These are phyloP conservation scores for Cydonia oblonga DNA, from an alignment of 331 rosid genomes.

Conservation along the genomic window DNA sequence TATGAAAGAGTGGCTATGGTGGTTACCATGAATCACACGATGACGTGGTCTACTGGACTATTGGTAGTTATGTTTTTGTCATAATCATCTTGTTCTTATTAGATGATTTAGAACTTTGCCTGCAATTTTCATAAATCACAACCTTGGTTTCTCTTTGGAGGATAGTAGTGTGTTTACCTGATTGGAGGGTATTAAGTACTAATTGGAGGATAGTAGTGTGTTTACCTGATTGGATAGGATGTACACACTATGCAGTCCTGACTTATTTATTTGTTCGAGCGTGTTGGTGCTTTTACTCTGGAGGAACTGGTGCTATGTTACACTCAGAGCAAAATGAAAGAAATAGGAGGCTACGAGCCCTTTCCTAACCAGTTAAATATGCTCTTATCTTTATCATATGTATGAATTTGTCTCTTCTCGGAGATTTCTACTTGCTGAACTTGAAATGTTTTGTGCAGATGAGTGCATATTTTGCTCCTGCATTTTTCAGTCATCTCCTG, in stretches of 20 bases:
- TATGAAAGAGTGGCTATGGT: not conserved
- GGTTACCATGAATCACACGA: not conserved
- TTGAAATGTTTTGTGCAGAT: constrained; percentile 42
- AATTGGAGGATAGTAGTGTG: not conserved
- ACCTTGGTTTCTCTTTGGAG: not conserved
- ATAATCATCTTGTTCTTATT: not conserved
- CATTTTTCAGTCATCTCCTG: constrained; percentile 85
- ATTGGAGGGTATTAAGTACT: not conserved
- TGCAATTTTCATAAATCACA: not conserved
- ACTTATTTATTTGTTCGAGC: too few species aligned
- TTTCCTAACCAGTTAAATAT: not conserved
- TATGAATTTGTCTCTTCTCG: not conserved
- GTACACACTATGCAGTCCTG: too few species aligned
- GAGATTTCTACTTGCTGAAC: constrained; percentile 3
- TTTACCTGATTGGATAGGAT: not conserved
- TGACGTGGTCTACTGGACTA: not conserved
- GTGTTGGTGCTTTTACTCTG: not conserved
- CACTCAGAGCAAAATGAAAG: not conserved
- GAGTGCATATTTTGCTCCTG: constrained; percentile 94
- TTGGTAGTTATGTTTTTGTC: not conserved
- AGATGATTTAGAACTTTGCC: not conserved
- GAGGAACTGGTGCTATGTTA: not conserved
- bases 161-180: not conserved
- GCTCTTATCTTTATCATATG: not conserved
- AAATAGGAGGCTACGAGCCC: not conserved